phyloP scores from a whole-genome alignment of 345 rosid genomes.

The Pugionium dolabratum region DNA sequence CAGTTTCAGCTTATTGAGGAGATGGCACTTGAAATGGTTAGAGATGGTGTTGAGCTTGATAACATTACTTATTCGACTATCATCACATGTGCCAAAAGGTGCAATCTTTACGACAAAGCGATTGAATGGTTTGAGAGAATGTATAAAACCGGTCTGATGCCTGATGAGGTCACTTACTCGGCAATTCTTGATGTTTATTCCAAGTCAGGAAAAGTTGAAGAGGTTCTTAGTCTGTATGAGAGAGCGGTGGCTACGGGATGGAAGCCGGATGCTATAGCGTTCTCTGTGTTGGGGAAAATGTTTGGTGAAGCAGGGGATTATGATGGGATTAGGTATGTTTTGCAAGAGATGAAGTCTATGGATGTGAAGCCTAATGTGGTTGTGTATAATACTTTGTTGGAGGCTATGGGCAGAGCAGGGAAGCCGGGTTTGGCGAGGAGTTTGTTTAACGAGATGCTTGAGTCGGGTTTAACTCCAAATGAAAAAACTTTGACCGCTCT shows the following conservation, averaged over 20 bases:
- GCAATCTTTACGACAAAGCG: conserved; percentile 69
- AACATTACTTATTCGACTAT: conserved; percentile 95
- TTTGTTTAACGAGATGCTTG: conserved; percentile 76
- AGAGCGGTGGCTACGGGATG: conserved; percentile 91
- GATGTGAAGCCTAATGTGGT: conserved; percentile 58
- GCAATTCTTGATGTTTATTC: conserved; percentile 84
- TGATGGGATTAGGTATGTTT: conserved; percentile 90
- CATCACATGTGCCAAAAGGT: conserved; percentile 81
- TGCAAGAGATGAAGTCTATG: conserved; percentile 76
- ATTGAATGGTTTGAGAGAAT: conserved; percentile 92
- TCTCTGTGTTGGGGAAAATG: conserved; percentile 85
- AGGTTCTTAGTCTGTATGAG: conserved; percentile 84
- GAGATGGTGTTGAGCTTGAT: conserved; percentile 71
- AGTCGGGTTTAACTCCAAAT: conserved; percentile 66
- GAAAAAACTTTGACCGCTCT: conserved; percentile 82
- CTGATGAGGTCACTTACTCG: conserved; percentile 92
- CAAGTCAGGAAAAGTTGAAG: conserved; percentile 76
- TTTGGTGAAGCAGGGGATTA: conserved; percentile 88
- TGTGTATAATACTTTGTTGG: conserved; percentile 10
- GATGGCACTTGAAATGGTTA: conserved; percentile 82
- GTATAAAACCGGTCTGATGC: conserved; percentile 92
- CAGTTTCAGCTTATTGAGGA: conserved; percentile 83
- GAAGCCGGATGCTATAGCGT: conserved; percentile 80
- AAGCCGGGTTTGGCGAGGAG: conserved; percentile 89
- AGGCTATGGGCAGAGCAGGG: conserved; percentile 86